Evolutionary conservation across 345 rosid genomes (phyloP).

Genomic region (Melaleuca quinquenervia): DNA sequence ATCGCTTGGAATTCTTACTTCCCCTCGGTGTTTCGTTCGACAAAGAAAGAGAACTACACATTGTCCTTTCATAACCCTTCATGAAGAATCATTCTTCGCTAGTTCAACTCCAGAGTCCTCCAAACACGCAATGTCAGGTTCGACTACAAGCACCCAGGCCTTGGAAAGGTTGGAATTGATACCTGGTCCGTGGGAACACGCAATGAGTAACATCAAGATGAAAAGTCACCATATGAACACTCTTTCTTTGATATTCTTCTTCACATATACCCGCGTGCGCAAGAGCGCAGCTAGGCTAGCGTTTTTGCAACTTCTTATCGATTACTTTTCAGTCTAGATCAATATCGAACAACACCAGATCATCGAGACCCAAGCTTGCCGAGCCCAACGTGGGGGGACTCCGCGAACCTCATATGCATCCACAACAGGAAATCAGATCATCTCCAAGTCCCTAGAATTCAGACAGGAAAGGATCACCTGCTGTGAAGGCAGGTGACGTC

Average conservation of each 20-base stretch:
- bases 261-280: neutral
- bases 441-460: neutral
- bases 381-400: neutral
- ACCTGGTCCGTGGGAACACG: neutral
- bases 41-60: neutral
- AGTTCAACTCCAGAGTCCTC: neutral
- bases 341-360: neutral
- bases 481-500: too few relatives aligned
- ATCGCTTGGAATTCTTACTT: neutral
- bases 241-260: neutral
- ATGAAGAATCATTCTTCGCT: neutral
- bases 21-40: neutral
- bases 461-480: too few relatives aligned
- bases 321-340: neutral
- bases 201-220: neutral
- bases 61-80: neutral
- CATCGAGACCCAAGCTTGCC: neutral
- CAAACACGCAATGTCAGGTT: neutral
- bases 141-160: neutral
- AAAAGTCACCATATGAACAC: neutral
- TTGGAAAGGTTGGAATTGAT: too few relatives aligned
- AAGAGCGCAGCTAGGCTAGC: neutral
- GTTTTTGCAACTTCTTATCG: neutral
- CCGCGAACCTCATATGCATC: neutral
- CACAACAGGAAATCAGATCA: neutral